These are phyloP conservation scores for Oropetium thomaeum DNA, from an alignment of 176 grass and related monocot genomes.

Conservation along the genomic window DNA sequence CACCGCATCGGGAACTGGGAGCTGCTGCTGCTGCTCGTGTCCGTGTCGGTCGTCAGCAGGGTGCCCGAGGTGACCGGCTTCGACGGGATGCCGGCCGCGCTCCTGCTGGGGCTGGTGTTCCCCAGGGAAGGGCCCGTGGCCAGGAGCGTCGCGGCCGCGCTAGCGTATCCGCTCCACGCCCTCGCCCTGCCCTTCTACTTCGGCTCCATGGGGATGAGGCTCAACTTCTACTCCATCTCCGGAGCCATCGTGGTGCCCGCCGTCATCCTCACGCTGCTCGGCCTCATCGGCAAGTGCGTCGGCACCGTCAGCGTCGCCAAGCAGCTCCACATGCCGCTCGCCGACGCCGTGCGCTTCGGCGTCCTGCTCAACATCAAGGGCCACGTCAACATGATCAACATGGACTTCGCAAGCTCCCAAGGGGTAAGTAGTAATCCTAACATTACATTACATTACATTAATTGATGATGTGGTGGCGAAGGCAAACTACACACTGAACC, in stretches of 20 bases:
- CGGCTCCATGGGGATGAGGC: constrained; percentile 47
- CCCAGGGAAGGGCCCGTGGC: constrained; percentile 47
- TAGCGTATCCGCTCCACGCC: constrained; percentile 43
- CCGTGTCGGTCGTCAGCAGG: constrained; percentile 21
- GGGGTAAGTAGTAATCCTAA: too few species aligned
- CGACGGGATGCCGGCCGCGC: constrained; percentile 34
- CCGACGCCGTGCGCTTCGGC: constrained; percentile 32
- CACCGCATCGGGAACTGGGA: constrained; percentile 43
- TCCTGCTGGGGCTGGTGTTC: constrained; percentile 47
- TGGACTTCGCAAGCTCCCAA: constrained; percentile 36
- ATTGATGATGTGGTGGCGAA: too few species aligned
- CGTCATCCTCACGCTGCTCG: constrained; percentile 37
- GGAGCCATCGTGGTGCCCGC: constrained; percentile 43
- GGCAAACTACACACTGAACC: too few species aligned
- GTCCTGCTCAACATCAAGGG: constrained; percentile 48
- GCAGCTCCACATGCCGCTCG: constrained; percentile 31
- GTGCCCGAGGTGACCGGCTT: constrained; percentile 22
- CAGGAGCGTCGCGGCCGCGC: constrained; percentile 26
- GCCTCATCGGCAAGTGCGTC: constrained; percentile 32
- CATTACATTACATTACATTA: too few species aligned
- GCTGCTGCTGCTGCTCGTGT: constrained; percentile 33
- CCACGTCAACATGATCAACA: constrained; percentile 55
- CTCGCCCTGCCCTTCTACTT: constrained; percentile 42
- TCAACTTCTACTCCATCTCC: constrained; percentile 45
- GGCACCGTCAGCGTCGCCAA: constrained; percentile 34